A percentile compares a stretch with the other conserved stretches of the same genome.
Evolutionary conservation across 345 rosid species (phyloP).

Genomic region (Mangifera indica): DNA sequence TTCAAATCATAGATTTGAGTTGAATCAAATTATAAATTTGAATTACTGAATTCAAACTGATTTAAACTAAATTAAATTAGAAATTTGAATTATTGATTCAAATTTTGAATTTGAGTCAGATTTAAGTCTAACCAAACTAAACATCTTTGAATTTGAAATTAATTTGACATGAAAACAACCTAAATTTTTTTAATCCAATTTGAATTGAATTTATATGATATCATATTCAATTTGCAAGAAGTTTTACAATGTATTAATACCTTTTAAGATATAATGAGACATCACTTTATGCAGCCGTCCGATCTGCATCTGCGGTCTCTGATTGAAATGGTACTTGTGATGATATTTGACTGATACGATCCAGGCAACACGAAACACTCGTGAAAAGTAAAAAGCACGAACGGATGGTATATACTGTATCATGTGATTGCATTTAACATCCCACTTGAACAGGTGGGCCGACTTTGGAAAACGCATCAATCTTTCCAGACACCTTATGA

Average conservation of each 20-base stretch:
- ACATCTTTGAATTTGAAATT: too few relatives aligned
- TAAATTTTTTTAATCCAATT: not conserved
- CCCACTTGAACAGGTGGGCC: conserved; percentile 12
- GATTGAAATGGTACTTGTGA: not conserved
- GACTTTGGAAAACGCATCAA: conserved; percentile 12
- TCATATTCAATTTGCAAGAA: not conserved
- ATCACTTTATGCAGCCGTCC: not conserved
- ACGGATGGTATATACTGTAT: not conserved
- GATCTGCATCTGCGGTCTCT: not conserved
- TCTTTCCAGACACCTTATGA: conserved; percentile 6
- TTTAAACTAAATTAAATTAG: too few relatives aligned
- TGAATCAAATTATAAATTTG: too few relatives aligned
- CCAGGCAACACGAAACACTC: conserved; percentile 6
- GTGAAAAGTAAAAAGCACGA: conserved; percentile 12
- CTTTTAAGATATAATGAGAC: too few relatives aligned
- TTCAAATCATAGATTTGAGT: too few relatives aligned
- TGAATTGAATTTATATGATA: not conserved
- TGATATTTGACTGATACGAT: not conserved
- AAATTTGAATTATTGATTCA: too few relatives aligned
- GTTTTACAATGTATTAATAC: too few relatives aligned
- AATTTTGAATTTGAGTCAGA: too few relatives aligned
- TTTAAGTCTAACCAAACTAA: too few relatives aligned
- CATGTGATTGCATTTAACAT: conserved; percentile 12
- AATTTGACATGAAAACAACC: too few relatives aligned
- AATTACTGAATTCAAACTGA: too few relatives aligned